Evolutionary conservation across 2,329 filamentous ascomycete genomes (phyloP), one percentile per base, ranked within the genome.

Genomic region (Aspergillus ibericus): DNA sequence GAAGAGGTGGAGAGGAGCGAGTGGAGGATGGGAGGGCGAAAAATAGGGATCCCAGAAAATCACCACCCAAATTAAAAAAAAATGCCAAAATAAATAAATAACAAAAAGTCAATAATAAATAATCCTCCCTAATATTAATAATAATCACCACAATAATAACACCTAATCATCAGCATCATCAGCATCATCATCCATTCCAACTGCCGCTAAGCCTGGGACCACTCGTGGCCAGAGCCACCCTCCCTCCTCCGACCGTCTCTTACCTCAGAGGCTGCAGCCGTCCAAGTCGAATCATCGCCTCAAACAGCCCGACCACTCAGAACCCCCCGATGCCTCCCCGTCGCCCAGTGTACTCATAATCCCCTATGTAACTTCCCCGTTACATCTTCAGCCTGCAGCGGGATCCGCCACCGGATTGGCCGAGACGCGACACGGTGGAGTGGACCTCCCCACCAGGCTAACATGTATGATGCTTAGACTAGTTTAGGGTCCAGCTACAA

Each of bases 1-100:
- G 72, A 82, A 82, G 78, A 78, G 53, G 44, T 34, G 55, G 51
- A 48, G 59, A 64, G 59, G 25, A 16, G 47, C 46, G 55, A 44
- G 36, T 18, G 34, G 49, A 48, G 34, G 38, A 42, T 36, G 48
- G 46, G 18, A 36, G 51, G 35, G 40, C 32, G 35, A 22, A 59
- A 62, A 63, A 65, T 66, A 64, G 61, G 58, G 57, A 59, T 29
- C 58, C 67, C 38, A 56, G 18, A 53, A 56, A 32, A 44, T 61
- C 56, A 53, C 53, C 61, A 61, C 52, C 51, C 50, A 36, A 34
- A 47, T 51, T 27, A 51, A 44, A 57, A 22, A 60, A 59, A 46
- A 15, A 16, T 38, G 32, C 27, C 27, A n/a, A 54, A 22, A 20
- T 52, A 51, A 27, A 22, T 32, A 51, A 20, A 22, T 47, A 38